Conservation (phyloP, 2,329 filamentous ascomycete species). For the Claviceps digitariae region DNA sequence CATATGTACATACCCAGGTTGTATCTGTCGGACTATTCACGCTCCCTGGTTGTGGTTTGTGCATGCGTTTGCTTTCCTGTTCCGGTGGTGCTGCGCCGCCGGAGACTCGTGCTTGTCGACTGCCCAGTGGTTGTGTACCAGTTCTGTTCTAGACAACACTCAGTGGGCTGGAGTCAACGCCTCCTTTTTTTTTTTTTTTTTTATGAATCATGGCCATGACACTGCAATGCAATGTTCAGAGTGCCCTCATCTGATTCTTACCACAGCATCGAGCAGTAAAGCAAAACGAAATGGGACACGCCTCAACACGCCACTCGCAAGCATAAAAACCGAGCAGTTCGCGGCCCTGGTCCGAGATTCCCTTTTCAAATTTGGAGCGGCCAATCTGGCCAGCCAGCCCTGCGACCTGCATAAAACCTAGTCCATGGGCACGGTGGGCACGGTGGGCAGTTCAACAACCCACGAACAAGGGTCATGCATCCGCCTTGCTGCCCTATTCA, state of each 20-base stretch:
- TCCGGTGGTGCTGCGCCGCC: not conserved
- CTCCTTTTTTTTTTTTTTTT: too few relatives aligned
- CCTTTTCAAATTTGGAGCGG: not conserved
- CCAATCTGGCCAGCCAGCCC: not conserved
- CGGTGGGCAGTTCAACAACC: too few relatives aligned
- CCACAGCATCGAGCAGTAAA: not conserved
- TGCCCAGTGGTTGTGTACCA: not conserved
- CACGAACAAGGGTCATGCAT: not conserved
- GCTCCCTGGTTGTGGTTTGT: not conserved
- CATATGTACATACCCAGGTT: too few relatives aligned
- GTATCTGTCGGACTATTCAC: not conserved
- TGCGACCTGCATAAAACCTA: slow-evolving; percentile 1
- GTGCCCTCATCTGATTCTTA: not conserved
- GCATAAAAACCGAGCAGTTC: not conserved
- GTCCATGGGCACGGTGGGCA: too few relatives aligned
- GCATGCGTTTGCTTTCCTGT: not conserved
- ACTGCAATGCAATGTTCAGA: not conserved
- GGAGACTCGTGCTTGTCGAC: not conserved
- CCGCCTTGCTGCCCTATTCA: not conserved
- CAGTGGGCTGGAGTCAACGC: too few relatives aligned
- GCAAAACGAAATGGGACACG: not conserved
- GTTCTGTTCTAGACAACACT: not conserved
- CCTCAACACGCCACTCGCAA: not conserved
- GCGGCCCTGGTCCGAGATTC: not conserved
- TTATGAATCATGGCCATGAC: not conserved